Evolutionary conservation across 1,139 yeast genomes (phyloP), one percentile per base, ranked within the genome.

Genomic region (Scheffersomyces insectosa): DNA sequence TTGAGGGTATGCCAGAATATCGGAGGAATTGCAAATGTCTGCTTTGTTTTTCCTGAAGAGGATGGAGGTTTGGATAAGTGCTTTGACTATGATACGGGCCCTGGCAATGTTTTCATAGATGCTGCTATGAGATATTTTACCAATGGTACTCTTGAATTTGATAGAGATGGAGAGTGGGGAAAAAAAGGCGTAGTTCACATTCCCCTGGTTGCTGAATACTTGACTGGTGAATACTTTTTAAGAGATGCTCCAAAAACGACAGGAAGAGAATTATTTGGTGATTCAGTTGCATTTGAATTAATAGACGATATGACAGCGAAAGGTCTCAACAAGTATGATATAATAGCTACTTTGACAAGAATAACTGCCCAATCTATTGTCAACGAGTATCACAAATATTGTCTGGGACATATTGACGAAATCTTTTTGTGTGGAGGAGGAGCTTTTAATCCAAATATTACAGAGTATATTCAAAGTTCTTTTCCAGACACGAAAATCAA

Each of bases 21-120:
- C 33, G 52, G 52, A 20, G 52, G 52, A 4, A 49, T 49, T 10
- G 48, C 49, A 14, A 49, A 49, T 38, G 52, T 47, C 3, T 46
- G 50, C 36, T 42, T 49, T 25, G 39, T 49, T 16, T 39, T 16
- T 35, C 52, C 52, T 14, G 50, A 49, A 16, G 32, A 16, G 20
- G 41, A 39, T 9, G 49, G 48, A 7, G 50, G 50, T 3, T 34
- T 47, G 13, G 48, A 47, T 15, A 39, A 42, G 13, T 42, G 44
- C 29, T 48, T 45, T 39, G 50, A 49, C 34, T 49, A 44, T 33
- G 52, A 49, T 31, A 49, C 42, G 8, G 52, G 52, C 1, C 52
- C 52, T 10, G 52, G 52, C 3, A 49, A 49, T 35, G 49, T 49
- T 5, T 42, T 49, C 20, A 49, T 49, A 27, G 52, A 48, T 40